Evolutionary conservation across 805 yeast species (phyloP).

Genomic region (Kregervanrija pseudodelftensis): DNA sequence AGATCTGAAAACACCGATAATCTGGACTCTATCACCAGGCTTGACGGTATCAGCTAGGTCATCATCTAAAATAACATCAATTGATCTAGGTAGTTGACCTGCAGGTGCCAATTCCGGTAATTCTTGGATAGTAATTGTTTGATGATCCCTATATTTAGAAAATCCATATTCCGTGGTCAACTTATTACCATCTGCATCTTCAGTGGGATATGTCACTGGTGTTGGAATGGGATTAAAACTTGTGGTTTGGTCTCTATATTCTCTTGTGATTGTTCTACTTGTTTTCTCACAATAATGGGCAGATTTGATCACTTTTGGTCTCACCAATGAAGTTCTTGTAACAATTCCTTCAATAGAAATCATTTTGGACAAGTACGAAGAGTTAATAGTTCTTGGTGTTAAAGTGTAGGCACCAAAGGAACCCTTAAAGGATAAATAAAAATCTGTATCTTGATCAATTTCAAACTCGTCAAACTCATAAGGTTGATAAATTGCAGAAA

Average conservation of each 20-base stretch:
- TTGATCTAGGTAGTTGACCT: slow-evolving; percentile 90
- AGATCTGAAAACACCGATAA: slow-evolving; percentile 90
- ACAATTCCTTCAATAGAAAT: slow-evolving; percentile 93
- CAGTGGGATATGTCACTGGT: slow-evolving; percentile 85
- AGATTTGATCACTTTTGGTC: slow-evolving; percentile 87
- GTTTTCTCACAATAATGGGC: slow-evolving; percentile 89
- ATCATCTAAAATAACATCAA: slow-evolving; percentile 90
- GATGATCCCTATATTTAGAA: slow-evolving; percentile 90
- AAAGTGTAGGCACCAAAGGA: slow-evolving; percentile 85
- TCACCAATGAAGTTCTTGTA: slow-evolving; percentile 83
- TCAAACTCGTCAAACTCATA: slow-evolving; percentile 43
- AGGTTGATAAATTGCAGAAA: slow-evolving; percentile 64
- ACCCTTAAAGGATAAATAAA: slow-evolving; percentile 78
- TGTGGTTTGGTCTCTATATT: slow-evolving; percentile 88
- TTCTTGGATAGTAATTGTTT: slow-evolving; percentile 87
- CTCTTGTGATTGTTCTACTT: slow-evolving; percentile 80
- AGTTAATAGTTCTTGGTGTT: slow-evolving; percentile 80
- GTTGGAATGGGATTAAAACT: slow-evolving; percentile 79
- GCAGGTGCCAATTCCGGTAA: slow-evolving; percentile 98
- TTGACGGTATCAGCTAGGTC: slow-evolving; percentile 87
- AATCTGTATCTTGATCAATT: slow-evolving; percentile 54
- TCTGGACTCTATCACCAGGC: slow-evolving; percentile 93
- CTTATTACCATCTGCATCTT: slow-evolving; percentile 86
- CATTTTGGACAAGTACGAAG: slow-evolving; percentile 70
- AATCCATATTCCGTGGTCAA: slow-evolving; percentile 87